Base-by-base conservation (phyloP, 2,329 filamentous ascomycete species). In the Parafenestella ontariensis region DNA sequence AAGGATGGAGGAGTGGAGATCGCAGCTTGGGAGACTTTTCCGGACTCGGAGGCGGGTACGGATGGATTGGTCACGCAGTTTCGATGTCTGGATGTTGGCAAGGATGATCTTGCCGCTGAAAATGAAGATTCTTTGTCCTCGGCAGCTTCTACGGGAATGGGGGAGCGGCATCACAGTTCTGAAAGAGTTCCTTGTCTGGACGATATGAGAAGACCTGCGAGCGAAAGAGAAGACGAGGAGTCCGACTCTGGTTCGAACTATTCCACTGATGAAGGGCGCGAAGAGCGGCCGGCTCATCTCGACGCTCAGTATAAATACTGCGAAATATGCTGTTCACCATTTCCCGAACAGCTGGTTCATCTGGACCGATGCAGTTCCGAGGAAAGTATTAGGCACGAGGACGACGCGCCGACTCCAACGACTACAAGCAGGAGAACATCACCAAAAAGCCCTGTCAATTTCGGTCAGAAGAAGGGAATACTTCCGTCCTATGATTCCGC, bases 351-450 rank as follows among this genome's bases (percentile, higher is more conserved):
- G 20, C 43, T 10, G 40, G 28, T 13, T 13, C n/a, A 17, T 7
- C 15, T 21, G 4, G 28, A 29, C 7, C 31, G 10, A 4, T 3
- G n/a, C 10, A 7, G 13, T 34, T 34, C 31, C 13, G 13, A 34
- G 21, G 23, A 43, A 7, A 36, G 28, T 36, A 15, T 37, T 21
- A 20, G 3, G 13, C 36, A 50, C 15, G 24, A 50, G 17, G 36
- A 56, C 13, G 49, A 47, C 7, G 49, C 49, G 26, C 23, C 46
- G 1, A 42, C 33, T n/a, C 54, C 41, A 5, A 45, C 5, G 2
- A 45, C 26, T 5, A 31, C 10, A 29, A 15, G 24, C 17, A 17
- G n/a, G 2, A n/a, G n/a, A n/a, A n/a, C n/a, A n/a, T n/a, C n/a
- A n/a, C n/a, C n/a, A n/a, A n/a, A n/a, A n/a, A n/a, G n/a, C n/a